Evolutionary conservation across 148 eudicot genomes (phyloP).

Genomic region (Nepenthes mirabilis): DNA sequence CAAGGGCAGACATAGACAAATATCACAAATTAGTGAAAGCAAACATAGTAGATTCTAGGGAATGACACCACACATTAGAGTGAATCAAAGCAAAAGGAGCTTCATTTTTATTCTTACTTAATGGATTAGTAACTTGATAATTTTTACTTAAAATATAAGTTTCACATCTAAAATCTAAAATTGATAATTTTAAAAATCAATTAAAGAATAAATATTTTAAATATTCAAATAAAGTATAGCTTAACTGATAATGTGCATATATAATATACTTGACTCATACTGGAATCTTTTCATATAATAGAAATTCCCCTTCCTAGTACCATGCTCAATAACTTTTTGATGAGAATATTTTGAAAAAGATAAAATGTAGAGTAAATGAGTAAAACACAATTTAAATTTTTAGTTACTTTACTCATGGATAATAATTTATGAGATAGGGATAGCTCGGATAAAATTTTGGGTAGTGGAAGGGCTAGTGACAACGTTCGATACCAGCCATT

Average conservation of each 20-base stretch:
- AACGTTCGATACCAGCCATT: neutral
- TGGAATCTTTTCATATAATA: neutral
- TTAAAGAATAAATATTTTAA: neutral
- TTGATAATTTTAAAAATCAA: neutral
- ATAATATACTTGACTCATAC: too few relatives aligned
- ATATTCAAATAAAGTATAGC: neutral
- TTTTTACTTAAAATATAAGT: neutral
- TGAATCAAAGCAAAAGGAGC: neutral
- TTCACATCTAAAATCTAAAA: neutral
- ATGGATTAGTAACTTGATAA: neutral
- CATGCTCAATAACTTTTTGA: neutral
- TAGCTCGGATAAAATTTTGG: neutral
- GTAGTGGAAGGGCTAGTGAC: neutral
- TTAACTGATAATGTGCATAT: neutral
- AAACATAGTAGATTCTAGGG: neutral
- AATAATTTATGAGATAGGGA: neutral
- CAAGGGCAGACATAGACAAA: neutral
- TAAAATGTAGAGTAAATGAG: neutral
- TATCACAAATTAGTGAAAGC: neutral
- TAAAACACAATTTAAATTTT: neutral
- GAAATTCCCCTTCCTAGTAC: neutral
- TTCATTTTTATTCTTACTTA: neutral
- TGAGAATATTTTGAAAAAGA: constrained; percentile 1
- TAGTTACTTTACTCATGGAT: neutral
- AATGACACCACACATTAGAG: neutral